Evolutionary conservation across 2,329 filamentous ascomycete genomes (phyloP), one percentile per base, ranked within the genome.

Genomic region (Neocucurbitaria cava): DNA sequence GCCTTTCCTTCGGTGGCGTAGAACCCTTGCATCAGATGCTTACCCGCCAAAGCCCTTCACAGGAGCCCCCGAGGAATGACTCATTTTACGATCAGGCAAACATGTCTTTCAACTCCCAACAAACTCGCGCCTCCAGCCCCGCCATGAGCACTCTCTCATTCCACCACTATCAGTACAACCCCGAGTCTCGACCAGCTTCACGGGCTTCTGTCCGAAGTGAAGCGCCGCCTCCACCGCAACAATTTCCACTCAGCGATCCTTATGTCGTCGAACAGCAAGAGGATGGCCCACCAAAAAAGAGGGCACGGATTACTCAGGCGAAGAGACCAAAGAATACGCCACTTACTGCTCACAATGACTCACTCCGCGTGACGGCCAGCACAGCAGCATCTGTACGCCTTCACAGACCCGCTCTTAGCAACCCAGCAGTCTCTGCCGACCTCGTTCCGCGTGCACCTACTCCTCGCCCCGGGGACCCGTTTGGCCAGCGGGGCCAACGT

Each of bases 311-410:
- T 21, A 91, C 87, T 18, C 85, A 89, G 69, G 85, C 88, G 11
- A 86, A 90, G 59, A 89, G 87, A 78, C 87, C 87, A n/a, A 87
- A 88, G 46, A 89, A 86, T 62, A 85, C 83, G 58, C 86, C 85
- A 20, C 90, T 97, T 66, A 90, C 89, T 46, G 83, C 85, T 35
- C 87, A 87, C 26, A 85, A 87, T 9, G 92, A 95, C 44, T 96
- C 91, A 3, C 81, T 98, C 23, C 86, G 93, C 44, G 92, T 96
- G n/a, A 89, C 91, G 56, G 94, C 94, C 42, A 96, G 92, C 72
- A 96, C 91, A 15, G 89, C 93, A 40, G 91, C 92, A 38, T 96
- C 93, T 5, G 83, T 98, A 54, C 89, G 94, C 39, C 89, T 88
- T 43, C 90, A 96, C 73, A 86, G 92, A 40, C 94, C 94, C 3